Percentiles rank a stretch among this genome's conserved stretches.
Evolutionary conservation across 148 eudicot species (phyloP).

Genomic region (Rhododendron ferrugineum): DNA sequence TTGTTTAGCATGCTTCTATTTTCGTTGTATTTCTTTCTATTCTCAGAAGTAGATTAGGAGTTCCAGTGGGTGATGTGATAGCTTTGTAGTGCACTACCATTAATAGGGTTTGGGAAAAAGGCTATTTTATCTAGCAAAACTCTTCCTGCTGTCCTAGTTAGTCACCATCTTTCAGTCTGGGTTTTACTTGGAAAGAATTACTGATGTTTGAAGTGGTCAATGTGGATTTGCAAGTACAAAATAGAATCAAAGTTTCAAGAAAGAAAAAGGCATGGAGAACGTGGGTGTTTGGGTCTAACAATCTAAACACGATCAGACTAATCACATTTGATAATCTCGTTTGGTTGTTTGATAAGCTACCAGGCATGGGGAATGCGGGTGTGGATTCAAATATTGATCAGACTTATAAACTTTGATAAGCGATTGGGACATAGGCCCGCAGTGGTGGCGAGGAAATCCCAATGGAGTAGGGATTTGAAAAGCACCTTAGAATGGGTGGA

Average conservation of each 20-base stretch:
- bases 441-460: background rate
- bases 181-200: background rate
- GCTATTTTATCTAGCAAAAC: background rate
- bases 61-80: background rate
- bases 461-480: background rate
- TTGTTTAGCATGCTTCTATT: background rate
- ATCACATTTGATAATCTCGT: no score
- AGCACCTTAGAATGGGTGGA: background rate
- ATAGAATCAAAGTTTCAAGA: background rate
- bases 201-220: background rate
- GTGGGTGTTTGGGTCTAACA: background rate
- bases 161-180: background rate
- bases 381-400: background rate
- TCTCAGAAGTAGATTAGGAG: background rate
- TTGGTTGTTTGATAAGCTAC: no score
- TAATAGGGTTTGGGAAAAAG: background rate
- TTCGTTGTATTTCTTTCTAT: background rate
- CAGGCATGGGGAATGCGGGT: background rate
- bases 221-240: background rate
- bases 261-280: background rate
- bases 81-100: background rate
- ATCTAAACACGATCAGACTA: background rate
- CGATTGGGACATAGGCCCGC: background rate
- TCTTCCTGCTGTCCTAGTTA: background rate
- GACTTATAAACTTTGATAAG: background rate